Percentiles rank a stretch among this genome's conserved stretches.
These are phyloP conservation scores for Porcisia deanei DNA, from an alignment of 208 protist genomes.

Conservation along the genomic window DNA sequence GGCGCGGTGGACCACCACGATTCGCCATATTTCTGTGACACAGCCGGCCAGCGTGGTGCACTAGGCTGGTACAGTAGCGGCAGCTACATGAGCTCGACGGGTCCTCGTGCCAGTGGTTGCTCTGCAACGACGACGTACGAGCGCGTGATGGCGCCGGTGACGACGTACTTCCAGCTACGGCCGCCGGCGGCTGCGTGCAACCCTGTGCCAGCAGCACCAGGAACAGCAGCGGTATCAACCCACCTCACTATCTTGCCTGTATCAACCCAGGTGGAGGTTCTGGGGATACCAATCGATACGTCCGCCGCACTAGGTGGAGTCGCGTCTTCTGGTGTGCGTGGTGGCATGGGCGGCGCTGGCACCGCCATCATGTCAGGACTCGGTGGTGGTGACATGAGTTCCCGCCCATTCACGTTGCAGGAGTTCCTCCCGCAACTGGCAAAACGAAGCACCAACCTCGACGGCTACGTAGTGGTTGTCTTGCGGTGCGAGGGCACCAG, in stretches of 20 bases:
- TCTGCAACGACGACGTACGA: slow-evolving; percentile 4
- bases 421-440: slow-evolving; percentile 29
- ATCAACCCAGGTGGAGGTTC: slow-evolving; percentile 26
- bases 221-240: background rate
- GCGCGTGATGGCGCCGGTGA: slow-evolving; percentile 22
- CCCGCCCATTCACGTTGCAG: slow-evolving; percentile 11
- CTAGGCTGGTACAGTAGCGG: background rate
- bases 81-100: background rate
- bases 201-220: background rate
- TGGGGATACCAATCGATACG: slow-evolving; percentile 23
- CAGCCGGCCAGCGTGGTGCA: background rate
- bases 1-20: background rate
- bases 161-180: slow-evolving; percentile 22
- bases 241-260: slow-evolving; percentile 9
- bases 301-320: background rate
- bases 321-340: background rate
- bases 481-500: slow-evolving; percentile 12
- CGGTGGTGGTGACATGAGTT: background rate
- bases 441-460: slow-evolving; percentile 30
- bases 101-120: background rate
- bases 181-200: slow-evolving; percentile 2
- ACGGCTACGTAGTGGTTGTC: slow-evolving; percentile 33
- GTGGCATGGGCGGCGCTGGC: background rate
- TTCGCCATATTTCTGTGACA: background rate
- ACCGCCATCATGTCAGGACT: background rate